Percentiles rank a stretch among this genome's conserved stretches.
phyloP scores from a whole-genome alignment of 2,329 filamentous ascomycete species.

The Beauveria sp. region DNA sequence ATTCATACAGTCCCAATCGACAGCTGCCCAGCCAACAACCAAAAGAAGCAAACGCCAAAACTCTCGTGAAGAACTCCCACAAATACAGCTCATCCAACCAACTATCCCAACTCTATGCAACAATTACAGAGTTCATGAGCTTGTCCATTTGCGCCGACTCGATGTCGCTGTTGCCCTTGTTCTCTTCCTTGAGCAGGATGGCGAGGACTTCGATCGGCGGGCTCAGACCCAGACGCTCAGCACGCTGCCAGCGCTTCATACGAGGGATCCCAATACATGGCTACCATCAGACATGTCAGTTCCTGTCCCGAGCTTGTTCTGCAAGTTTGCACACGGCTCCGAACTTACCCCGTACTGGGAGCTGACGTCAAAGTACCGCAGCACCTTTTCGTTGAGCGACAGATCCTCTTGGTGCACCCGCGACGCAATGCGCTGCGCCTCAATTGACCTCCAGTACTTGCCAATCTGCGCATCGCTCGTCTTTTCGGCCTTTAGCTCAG shows the following conservation, averaged over 20 bases:
- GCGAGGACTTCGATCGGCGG: conserved; percentile 88
- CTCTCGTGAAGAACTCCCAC: neutral
- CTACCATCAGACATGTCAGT: conserved; percentile 33
- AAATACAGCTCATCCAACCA: neutral
- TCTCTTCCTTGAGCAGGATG: conserved; percentile 67
- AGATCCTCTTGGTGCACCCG: conserved; percentile 73
- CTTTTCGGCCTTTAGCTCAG: conserved; percentile 52
- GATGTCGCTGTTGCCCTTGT: conserved; percentile 41
- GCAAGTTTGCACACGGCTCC: neutral
- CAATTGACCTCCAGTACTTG: conserved; percentile 69
- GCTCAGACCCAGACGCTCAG: conserved; percentile 70
- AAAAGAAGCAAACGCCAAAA: conserved; percentile 13
- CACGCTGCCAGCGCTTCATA: conserved; percentile 79
- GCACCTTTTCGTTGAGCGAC: conserved; percentile 69
- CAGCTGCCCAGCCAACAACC: neutral
- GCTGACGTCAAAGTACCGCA: conserved; percentile 88
- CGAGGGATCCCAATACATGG: conserved; percentile 82
- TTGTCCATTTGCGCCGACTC: conserved; percentile 72
- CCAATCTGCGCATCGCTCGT: conserved; percentile 62
- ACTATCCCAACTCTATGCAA: conserved; percentile 21
- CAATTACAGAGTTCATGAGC: conserved; percentile 43
- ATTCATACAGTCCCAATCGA: conserved; percentile 1
- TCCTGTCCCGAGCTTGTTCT: neutral
- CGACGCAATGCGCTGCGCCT: conserved; percentile 58
- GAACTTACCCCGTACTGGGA: conserved; percentile 79